phyloP scores from a whole-genome alignment of 2,329 filamentous ascomycete genomes.

The Macrophomina pseudophaseolina region DNA sequence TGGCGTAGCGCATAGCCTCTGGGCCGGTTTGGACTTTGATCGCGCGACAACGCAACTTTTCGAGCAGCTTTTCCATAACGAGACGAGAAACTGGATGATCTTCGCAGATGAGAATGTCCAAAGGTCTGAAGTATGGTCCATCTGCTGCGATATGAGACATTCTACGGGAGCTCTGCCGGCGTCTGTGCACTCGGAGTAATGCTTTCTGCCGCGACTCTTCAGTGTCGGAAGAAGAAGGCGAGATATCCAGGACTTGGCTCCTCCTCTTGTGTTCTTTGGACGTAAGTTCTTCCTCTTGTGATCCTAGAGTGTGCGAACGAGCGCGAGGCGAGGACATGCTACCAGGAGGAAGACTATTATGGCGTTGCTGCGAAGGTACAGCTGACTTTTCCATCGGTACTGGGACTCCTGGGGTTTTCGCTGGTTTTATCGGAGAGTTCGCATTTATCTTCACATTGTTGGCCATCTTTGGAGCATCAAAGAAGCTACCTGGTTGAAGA shows the following conservation, averaged over 20 bases:
- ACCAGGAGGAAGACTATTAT: conserved; percentile 37
- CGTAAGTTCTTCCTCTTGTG: conserved; percentile 73
- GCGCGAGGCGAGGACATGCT: conserved; percentile 64
- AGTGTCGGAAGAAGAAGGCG: conserved; percentile 95
- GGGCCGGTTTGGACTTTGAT: conserved; percentile 89
- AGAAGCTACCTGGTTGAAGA: conserved; percentile 71
- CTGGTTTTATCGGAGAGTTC: conserved; percentile 58
- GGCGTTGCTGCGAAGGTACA: conserved; percentile 36
- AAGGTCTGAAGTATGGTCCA: conserved; percentile 82
- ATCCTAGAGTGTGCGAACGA: conserved; percentile 90
- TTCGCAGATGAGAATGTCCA: conserved; percentile 96
- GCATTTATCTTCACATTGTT: conserved; percentile 58
- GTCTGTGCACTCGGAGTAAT: conserved; percentile 86
- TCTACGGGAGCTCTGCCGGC: conserved; percentile 92
- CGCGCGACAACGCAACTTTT: conserved; percentile 92
- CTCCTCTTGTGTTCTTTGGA: conserved; percentile 82
- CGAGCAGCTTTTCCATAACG: conserved; percentile 98
- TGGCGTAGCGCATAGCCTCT: conserved; percentile 89
- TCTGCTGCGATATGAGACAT: conserved; percentile 90
- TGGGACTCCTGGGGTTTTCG: conserved; percentile 51
- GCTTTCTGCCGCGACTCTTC: conserved; percentile 92
- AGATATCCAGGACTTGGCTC: conserved; percentile 95
- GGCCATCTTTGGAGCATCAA: conserved; percentile 71
- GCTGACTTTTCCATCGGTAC: conserved; percentile 49
- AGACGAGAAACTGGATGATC: conserved; percentile 95